Evolutionary conservation across 345 rosid species (phyloP).

Genomic region (sweet orange (Citrus sinensis)): DVS_A1.0 CM039166.1:23911001-23911500

Average conservation of each 20-base stretch:
- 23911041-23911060: not conserved
- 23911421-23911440: not conserved
- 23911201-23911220: conserved; percentile 12
- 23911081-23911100: not conserved
- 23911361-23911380: not conserved
- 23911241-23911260: conserved; percentile 82
- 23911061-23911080: not conserved
- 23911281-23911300: conserved; percentile 78
- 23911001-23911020: conserved; percentile 63
- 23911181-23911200: not conserved
- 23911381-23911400: not conserved
- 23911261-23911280: conserved; percentile 69
- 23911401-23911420: not conserved
- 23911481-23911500: no score
- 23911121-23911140: not conserved
- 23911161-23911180: not conserved
- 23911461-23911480: no score
- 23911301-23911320: conserved; percentile 69
- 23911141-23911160: not conserved
- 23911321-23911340: not conserved
- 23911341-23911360: not conserved
- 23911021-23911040: not conserved
- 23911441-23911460: not conserved
- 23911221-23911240: conserved; percentile 99
- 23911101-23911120: not conserved